These are phyloP conservation scores for Colletotrichum eleusines DNA, from an alignment of 2,329 filamentous ascomycete genomes.

Conservation along the genomic window DNA sequence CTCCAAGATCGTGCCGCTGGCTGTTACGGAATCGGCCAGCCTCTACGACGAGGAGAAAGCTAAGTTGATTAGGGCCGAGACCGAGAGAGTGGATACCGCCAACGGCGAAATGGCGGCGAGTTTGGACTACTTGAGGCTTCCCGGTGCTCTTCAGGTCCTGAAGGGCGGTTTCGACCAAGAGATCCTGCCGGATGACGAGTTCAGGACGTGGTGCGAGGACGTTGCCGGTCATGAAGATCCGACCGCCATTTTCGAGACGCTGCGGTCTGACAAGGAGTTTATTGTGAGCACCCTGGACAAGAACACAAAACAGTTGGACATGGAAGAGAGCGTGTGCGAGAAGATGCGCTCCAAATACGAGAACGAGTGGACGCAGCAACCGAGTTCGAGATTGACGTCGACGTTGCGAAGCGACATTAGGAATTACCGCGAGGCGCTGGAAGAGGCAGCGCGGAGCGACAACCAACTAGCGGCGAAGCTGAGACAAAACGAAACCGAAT, in stretches of 20 bases:
- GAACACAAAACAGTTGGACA: conserved; percentile 89
- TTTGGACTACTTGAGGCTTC: conserved; percentile 91
- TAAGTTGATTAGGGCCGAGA: conserved; percentile 92
- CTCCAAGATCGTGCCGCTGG: conserved; percentile 94
- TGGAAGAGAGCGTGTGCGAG: conserved; percentile 98
- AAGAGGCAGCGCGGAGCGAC: conserved; percentile 90
- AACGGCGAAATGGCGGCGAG: conserved; percentile 97
- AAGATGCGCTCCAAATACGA: conserved; percentile 99
- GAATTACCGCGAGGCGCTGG: conserved; percentile 88
- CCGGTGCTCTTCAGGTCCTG: conserved; percentile 87
- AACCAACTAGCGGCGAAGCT: conserved; percentile 85
- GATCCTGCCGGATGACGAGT: conserved; percentile 88
- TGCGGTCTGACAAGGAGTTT: conserved; percentile 81
- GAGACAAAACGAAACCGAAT: conserved; percentile 86
- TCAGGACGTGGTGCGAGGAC: conserved; percentile 93
- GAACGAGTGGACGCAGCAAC: conserved; percentile 95
- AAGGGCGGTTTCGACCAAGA: conserved; percentile 95
- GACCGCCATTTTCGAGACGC: conserved; percentile 79
- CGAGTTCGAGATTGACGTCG: conserved; percentile 88
- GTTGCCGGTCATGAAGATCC: conserved; percentile 89
- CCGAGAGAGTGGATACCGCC: conserved; percentile 90
- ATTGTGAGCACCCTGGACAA: conserved; percentile 80
- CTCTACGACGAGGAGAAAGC: conserved; percentile 99
- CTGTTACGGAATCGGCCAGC: conserved; percentile 96
- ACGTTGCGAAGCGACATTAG: conserved; percentile 89